Evolutionary conservation across 371 early-diverging fungal genomes (phyloP), one percentile per base, ranked within the genome.

Genomic region (Haplosporangium sp.): DNA sequence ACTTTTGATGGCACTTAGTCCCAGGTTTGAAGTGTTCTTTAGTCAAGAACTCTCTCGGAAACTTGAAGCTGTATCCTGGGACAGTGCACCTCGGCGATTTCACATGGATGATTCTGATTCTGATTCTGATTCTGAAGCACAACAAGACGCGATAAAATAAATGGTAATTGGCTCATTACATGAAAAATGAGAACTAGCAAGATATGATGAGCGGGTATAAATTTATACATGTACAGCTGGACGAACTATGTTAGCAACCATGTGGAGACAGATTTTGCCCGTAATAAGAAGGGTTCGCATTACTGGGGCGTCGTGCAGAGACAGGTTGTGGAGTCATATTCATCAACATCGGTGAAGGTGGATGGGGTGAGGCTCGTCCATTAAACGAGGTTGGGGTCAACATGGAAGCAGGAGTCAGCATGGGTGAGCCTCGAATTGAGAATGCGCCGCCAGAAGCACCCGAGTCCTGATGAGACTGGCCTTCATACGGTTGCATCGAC

Each of bases 1-100:
- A 1, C 54, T 71, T 6, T 40, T 77, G 43, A 77, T 77, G 77
- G 77, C 77, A 1, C 43, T 77, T 20, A 77, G 77, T 37, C 77
- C 77, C 6, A 59, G 43, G 9, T 77, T 77, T 46, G 72, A 77
- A 67, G 57, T 36, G 6, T 77, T 67, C 42, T 77, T 77, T 56
- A 68, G 64, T 12, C 46, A 71, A 10, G 77, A 77, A 45, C 77
- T 77, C 23, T 1, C 53, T 13, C 45, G 64, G 7, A 66, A 60
- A 40, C 61, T 77, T 43, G 36, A 58, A 0, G 20, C 60, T 9
- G 18, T 71, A 1, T 70, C 67, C 7, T 64, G 72, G 64, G 75
- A 75, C 9, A 40, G 62, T 20, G 36, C 55, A 20, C 29, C 50
- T 37, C 11, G 18, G 36, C 37, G 43, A 21, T 56, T 42, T 1